Evolutionary conservation across 1,139 yeast species (phyloP).

Genomic region (Hansenula sp.): DNA sequence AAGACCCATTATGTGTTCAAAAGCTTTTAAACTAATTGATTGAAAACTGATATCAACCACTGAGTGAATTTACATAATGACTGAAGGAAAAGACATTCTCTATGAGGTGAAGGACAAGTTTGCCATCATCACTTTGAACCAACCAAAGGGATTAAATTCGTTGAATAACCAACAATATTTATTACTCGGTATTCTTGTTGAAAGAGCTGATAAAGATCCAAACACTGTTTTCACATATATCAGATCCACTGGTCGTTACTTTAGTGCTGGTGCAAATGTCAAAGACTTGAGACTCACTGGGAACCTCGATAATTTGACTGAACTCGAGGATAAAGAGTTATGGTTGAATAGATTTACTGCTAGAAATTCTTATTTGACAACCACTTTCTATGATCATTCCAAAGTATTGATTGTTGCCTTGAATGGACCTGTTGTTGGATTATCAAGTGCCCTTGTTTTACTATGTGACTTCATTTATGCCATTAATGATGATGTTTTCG

Average conservation of each 20-base stretch:
- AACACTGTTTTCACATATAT: constrained; percentile 64
- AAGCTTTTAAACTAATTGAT: no score
- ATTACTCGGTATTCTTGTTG: constrained; percentile 55
- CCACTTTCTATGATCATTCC: constrained; percentile 65
- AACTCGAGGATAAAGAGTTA: constrained; percentile 36
- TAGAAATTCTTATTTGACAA: constrained; percentile 67
- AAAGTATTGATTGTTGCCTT: constrained; percentile 73
- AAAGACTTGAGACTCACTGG: constrained; percentile 29
- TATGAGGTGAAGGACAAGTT: constrained; percentile 52
- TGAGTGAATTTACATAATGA: constrained; percentile 8
- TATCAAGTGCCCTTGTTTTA: constrained; percentile 69
- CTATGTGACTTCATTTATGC: constrained; percentile 77
- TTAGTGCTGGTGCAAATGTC: constrained; percentile 86
- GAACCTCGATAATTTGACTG: constrained; percentile 11
- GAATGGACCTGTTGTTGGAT: constrained; percentile 87
- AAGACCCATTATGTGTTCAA: no score
- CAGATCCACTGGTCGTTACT: constrained; percentile 70
- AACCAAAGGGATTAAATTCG: constrained; percentile 65
- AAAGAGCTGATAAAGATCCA: constrained; percentile 64
- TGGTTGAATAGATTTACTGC: constrained; percentile 63
- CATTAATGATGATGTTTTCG: constrained; percentile 54
- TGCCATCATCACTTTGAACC: constrained; percentile 66
- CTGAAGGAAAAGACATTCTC: constrained; percentile 31
- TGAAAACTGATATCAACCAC: no score
- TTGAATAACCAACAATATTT: constrained; percentile 65